Percentiles rank a stretch among this genome's conserved stretches.
These are phyloP conservation scores for Aspergillus sp. DNA, from an alignment of 2,329 filamentous ascomycete genomes.

Conservation along the genomic window DNA sequence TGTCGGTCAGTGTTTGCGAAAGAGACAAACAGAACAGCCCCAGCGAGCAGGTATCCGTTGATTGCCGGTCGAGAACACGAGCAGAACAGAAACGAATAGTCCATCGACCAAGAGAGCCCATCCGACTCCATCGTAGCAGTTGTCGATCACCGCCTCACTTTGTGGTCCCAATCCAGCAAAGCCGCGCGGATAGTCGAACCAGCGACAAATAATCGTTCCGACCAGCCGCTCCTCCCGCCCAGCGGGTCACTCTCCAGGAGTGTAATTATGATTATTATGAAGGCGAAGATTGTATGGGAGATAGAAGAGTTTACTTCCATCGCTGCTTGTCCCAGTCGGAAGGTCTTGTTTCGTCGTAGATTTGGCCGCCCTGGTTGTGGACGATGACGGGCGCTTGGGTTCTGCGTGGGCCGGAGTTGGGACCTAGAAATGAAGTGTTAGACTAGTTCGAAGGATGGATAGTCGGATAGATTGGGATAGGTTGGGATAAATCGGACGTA, in stretches of 20 bases:
- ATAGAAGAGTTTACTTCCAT: constrained; percentile 25
- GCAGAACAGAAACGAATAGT: neutral
- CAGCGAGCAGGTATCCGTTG: constrained; percentile 3
- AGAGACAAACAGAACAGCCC: neutral
- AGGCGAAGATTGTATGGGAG: neutral
- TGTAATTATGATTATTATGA: neutral
- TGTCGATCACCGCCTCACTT: constrained; percentile 24
- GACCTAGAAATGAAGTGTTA: constrained; percentile 14
- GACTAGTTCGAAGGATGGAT: constrained; percentile 1
- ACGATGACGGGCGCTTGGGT: constrained; percentile 28
- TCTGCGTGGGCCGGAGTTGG: constrained; percentile 25
- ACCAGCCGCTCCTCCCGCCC: constrained; percentile 2
- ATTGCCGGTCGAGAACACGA: constrained; percentile 9
- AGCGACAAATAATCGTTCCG: neutral
- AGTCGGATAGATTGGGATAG: constrained; percentile 2
- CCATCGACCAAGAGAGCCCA: neutral
- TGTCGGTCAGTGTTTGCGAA: neutral
- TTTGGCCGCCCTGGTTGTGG: constrained; percentile 32
- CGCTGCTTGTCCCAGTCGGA: constrained; percentile 36
- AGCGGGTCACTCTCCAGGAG: neutral
- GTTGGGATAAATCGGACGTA: constrained; percentile 14
- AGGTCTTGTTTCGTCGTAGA: constrained; percentile 31
- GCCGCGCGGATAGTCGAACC: constrained; percentile 16
- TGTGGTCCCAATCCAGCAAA: constrained; percentile 8
- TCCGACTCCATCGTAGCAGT: neutral